Conservation (phyloP, 2,329 filamentous ascomycete genomes). For the Pyricularia pennisetigena region DNA sequence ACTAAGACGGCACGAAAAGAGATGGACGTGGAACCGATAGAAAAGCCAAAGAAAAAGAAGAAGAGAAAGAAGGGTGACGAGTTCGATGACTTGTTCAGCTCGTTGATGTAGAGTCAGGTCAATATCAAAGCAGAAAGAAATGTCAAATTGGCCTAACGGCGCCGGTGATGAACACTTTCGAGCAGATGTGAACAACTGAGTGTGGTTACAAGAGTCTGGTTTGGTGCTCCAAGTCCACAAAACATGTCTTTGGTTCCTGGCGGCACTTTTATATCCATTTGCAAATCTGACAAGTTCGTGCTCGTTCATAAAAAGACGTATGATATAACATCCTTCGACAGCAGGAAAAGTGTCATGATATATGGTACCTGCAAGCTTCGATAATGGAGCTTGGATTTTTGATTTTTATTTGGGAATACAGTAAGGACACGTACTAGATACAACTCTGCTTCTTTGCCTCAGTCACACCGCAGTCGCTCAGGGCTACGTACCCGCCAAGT, state of each 20-base stretch:
- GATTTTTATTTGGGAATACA: not conserved
- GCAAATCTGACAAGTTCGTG: not conserved
- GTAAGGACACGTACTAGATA: not conserved
- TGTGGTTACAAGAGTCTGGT: not conserved
- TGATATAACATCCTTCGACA: not conserved
- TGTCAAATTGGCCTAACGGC: not conserved
- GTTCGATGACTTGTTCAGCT: slow-evolving; percentile 64
- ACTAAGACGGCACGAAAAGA: slow-evolving; percentile 12
- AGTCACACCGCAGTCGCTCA: not conserved
- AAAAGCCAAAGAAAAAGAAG: slow-evolving; percentile 27
- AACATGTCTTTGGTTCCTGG: not conserved
- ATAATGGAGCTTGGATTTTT: not conserved
- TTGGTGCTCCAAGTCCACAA: not conserved
- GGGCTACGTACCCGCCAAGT: not conserved
- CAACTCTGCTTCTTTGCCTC: not conserved
- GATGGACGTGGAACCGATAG: slow-evolving; percentile 24
- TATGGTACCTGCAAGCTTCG: not conserved
- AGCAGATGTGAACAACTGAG: too few relatives aligned
- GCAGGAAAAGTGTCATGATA: not conserved
- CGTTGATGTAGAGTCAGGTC: slow-evolving; percentile 31
- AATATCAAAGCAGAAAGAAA: not conserved
- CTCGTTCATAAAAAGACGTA: not conserved
- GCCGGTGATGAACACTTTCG: not conserved
- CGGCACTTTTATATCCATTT: not conserved
- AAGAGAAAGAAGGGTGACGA: slow-evolving; percentile 36